A percentile compares a stretch with the other conserved stretches of the same genome.
Conservation (phyloP, 306 rosid genomes). For the Prunus mongolica region DNA sequence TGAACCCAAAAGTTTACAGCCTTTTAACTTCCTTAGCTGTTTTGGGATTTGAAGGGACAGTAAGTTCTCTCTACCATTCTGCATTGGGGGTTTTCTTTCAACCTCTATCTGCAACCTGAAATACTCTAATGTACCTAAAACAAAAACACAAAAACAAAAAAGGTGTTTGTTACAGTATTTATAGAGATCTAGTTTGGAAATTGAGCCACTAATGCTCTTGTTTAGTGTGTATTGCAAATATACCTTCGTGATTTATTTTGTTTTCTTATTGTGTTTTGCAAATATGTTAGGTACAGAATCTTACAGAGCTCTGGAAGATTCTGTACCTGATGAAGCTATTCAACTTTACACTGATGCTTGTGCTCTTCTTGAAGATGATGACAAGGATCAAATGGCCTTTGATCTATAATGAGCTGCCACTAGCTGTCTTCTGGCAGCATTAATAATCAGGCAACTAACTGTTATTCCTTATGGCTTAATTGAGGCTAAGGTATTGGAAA, state of each 20-base stretch:
- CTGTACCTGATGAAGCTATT: no score
- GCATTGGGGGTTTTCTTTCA: not conserved
- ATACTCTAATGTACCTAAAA: not conserved
- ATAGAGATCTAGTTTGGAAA: conserved; percentile 9
- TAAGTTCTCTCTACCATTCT: no score
- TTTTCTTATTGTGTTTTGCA: no score
- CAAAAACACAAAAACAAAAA: not conserved
- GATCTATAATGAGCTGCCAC: conserved; percentile 84
- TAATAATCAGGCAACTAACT: not conserved
- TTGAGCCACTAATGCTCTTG: not conserved
- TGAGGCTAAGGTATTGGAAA: not conserved
- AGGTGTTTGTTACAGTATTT: not conserved
- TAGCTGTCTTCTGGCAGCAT: not conserved
- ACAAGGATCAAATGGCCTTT: conserved; percentile 35
- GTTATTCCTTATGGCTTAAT: not conserved
- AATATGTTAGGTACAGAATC: no score
- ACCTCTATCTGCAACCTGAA: not conserved
- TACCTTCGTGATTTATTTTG: no score
- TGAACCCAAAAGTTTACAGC: no score
- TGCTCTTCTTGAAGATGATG: no score
- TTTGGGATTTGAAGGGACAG: no score
- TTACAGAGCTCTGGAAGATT: no score
- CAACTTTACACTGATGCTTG: no score
- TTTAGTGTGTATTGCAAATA: no score
- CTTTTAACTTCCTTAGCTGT: no score